Evolutionary conservation across 1,284 basidiomycete genomes (phyloP).

Genomic region (Cryptococcus hybrid): DNA sequence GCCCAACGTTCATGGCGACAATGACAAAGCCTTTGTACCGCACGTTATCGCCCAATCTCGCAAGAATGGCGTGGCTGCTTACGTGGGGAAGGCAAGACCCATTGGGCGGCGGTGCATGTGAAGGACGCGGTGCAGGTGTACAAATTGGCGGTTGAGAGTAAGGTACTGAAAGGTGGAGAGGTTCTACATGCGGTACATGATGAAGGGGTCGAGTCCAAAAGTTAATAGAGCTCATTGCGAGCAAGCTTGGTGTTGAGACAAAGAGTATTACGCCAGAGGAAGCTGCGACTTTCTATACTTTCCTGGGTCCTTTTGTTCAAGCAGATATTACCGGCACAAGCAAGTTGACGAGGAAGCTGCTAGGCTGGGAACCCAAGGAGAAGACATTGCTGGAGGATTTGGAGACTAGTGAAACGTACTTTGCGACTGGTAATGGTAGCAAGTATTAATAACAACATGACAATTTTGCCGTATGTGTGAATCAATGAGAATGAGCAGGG

Average conservation of each 20-base stretch:
- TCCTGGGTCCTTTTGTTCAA: conserved; percentile 2
- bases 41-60: conserved; percentile 12
- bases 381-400: conserved; percentile 12
- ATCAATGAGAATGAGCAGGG: too few species aligned
- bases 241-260: conserved; percentile 11
- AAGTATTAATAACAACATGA: background rate
- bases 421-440: background rate
- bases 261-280: conserved; percentile 15
- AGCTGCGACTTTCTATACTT: conserved; percentile 16
- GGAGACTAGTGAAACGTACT: conserved; percentile 5
- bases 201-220: background rate
- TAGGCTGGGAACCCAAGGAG: conserved; percentile 13
- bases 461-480: background rate
- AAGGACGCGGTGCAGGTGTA: conserved; percentile 28
- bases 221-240: conserved; percentile 21
- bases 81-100: conserved; percentile 6
- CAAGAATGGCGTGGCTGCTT: conserved; percentile 6
- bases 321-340: background rate
- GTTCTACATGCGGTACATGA: conserved; percentile 23
- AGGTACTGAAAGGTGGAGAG: conserved; percentile 10
- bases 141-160: conserved; percentile 24
- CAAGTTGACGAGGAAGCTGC: conserved; percentile 4
- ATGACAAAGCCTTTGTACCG: conserved; percentile 17
- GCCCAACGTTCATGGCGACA: conserved; percentile 23
- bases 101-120: conserved; percentile 13